Percentiles rank a stretch among this genome's conserved stretches.
These are phyloP conservation scores for Diaporthe caulivora DNA, from an alignment of 2,329 filamentous ascomycete genomes.

Conservation along the genomic window DNA sequence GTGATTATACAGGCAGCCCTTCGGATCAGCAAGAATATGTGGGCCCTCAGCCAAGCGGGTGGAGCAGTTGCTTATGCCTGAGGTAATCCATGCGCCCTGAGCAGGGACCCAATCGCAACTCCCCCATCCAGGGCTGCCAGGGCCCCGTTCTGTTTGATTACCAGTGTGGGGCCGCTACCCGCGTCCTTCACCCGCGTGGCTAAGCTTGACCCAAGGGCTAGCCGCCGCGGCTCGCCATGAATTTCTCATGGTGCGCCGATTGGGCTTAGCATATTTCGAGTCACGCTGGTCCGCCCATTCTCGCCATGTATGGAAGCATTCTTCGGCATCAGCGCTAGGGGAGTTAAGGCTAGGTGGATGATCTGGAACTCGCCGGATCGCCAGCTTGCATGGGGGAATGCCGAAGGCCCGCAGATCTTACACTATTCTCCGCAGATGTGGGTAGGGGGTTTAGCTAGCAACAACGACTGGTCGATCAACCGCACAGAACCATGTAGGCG, in stretches of 20 bases:
- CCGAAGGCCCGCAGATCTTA: slow-evolving; percentile 2
- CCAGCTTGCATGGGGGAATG: slow-evolving; percentile 23
- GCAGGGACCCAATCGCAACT: slow-evolving; percentile 26
- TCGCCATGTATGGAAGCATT: slow-evolving; percentile 4
- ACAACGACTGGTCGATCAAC: background rate
- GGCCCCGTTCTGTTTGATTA: slow-evolving; percentile 15
- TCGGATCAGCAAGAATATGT: background rate
- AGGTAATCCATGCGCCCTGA: slow-evolving; percentile 6
- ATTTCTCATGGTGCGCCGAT: background rate
- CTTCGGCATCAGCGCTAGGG: background rate
- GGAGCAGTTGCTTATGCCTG: slow-evolving; percentile 17
- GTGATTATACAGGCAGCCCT: slow-evolving; percentile 6
- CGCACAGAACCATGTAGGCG: background rate
- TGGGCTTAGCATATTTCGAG: slow-evolving; percentile 13
- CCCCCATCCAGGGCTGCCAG: background rate
- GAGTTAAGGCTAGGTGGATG: background rate
- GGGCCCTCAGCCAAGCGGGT: slow-evolving; percentile 10
- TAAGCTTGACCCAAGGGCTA: background rate
- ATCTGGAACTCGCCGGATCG: slow-evolving; percentile 22
- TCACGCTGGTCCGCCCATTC: background rate
- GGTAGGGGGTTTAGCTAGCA: background rate
- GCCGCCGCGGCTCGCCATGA: background rate
- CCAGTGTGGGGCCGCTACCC: slow-evolving; percentile 5
- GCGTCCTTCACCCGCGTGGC: background rate
- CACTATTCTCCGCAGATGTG: background rate